Evolutionary conservation across 2,329 filamentous ascomycete genomes (phyloP), one percentile per base, ranked within the genome.

Genomic region (Talaromyces funiculosus): DNA sequence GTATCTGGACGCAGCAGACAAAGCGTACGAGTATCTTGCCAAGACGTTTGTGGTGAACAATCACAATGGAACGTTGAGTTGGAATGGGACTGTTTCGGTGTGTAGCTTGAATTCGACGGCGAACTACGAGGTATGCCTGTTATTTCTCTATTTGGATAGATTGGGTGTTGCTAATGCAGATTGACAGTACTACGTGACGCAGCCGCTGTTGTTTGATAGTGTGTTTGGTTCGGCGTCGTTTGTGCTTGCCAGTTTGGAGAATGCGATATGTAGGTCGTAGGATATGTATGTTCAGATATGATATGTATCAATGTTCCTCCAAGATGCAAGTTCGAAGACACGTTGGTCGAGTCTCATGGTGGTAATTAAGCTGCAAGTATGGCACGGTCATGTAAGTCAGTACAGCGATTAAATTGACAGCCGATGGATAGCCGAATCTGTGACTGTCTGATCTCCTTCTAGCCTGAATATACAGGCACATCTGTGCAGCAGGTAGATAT

Each of bases 81-180:
- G 77, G 71, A 78, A 81, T 62, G 79, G 80, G 1, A 84, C 82
- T 0, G 82, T 84, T 0, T 69, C 73, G 53, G 81, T 84, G 9
- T 81, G 82, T 49, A 82, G 78, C 56, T 65, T 84, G 63, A 77
- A 74, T 64, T 77, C 77, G 10, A 74, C 80, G 63, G 82, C 77
- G 2, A 76, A 74, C 8, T 84, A 81, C 64, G 76, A 81, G 69
- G 80, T 82, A 66, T 16, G 47, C 42, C 5, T 12, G 0, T 8
- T 29, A 14, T 53, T 8, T 33, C 22, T 26, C 31, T 53, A 6
- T n/a, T 31, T 22, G 57, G 3, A 16, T n/a, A n/a, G 29, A 3
- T 22, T 7, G 16, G 24, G 60, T n/a, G 14, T 29, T 42, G 53
- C 59, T 61, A 56, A 61, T 26, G 42, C 42, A 26, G 20, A 29